A percentile compares a stretch with the other conserved stretches of the same genome.
Conservation (phyloP, 495 filamentous ascomycete species). For the Tuber calosporum region DNA sequence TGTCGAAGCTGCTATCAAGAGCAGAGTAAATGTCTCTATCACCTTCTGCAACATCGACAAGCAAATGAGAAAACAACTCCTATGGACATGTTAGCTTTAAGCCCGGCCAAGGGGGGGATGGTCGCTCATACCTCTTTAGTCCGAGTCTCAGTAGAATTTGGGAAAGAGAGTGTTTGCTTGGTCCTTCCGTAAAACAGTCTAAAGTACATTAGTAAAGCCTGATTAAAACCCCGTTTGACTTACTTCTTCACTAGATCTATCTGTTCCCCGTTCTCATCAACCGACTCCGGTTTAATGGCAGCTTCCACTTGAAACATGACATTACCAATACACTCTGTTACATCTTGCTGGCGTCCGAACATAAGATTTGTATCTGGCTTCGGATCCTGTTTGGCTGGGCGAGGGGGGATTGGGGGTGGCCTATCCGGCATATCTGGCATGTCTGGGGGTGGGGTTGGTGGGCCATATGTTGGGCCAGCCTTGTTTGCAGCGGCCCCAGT, state of each 20-base stretch:
- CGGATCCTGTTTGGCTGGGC: constrained; percentile 42
- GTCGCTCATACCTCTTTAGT: constrained; percentile 36
- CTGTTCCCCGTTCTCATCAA: constrained; percentile 63
- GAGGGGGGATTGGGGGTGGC: constrained; percentile 46
- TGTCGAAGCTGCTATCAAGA: constrained; percentile 75
- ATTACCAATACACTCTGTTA: constrained; percentile 89
- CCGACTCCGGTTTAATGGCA: constrained; percentile 61
- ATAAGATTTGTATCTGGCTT: constrained; percentile 54
- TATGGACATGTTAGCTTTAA: constrained; percentile 34
- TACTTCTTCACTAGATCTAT: constrained; percentile 66
- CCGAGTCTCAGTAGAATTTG: constrained; percentile 36
- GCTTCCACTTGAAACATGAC: constrained; percentile 82
- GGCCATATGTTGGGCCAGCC: constrained; percentile 10
- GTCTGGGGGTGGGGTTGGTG: constrained; percentile 36
- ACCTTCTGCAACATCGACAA: constrained; percentile 57
- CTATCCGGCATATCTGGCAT: constrained; percentile 33
- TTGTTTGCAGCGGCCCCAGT: constrained; percentile 8
- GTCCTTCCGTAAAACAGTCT: constrained; percentile 56
- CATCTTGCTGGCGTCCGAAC: constrained; percentile 73
- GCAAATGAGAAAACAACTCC: constrained; percentile 57
- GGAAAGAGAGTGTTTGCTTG: constrained; percentile 43
- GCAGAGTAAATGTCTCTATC: constrained; percentile 69
- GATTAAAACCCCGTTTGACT: constrained; percentile 25
- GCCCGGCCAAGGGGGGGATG: neutral
- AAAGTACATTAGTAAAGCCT: constrained; percentile 11